phyloP scores from a whole-genome alignment of 768 basidiomycete species.

The Lactifluus volemus region DNA sequence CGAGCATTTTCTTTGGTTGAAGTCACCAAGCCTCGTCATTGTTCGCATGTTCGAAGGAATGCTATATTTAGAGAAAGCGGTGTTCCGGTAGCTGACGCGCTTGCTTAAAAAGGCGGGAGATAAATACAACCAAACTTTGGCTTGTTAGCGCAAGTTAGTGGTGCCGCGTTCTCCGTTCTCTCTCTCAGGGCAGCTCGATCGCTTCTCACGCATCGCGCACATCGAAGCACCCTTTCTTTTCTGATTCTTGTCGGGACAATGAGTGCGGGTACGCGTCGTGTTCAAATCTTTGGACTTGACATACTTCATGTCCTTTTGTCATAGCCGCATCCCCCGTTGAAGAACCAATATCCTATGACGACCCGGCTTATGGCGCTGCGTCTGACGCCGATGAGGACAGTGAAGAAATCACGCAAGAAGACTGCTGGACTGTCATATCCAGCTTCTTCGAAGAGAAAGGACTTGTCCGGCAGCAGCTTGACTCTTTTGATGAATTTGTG shows the following conservation, averaged over 20 bases:
- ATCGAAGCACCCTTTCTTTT: not conserved
- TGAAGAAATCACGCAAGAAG: slow-evolving; percentile 84
- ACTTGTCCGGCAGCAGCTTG: slow-evolving; percentile 94
- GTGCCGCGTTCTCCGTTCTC: not conserved
- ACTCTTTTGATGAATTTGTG: slow-evolving; percentile 98
- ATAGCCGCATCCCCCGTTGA: slow-evolving; percentile 17
- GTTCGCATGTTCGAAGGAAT: not conserved
- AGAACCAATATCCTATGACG: slow-evolving; percentile 37
- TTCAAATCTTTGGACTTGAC: slow-evolving; percentile 3
- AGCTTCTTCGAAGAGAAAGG: slow-evolving; percentile 97
- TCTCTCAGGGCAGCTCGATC: not conserved
- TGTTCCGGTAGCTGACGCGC: not conserved
- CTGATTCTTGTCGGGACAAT: slow-evolving; percentile 20
- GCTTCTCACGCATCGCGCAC: not conserved
- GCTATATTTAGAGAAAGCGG: too few relatives aligned
- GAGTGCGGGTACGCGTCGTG: slow-evolving; percentile 21
- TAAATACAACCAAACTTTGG: not conserved
- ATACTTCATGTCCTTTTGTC: slow-evolving; percentile 12
- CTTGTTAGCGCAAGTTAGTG: not conserved
- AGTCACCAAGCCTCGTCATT: not conserved
- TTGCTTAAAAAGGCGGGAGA: not conserved
- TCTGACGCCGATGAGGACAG: slow-evolving; percentile 46
- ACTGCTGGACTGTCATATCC: slow-evolving; percentile 93
- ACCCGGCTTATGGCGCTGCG: slow-evolving; percentile 45
- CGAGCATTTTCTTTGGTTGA: not conserved